A percentile compares a stretch with the other conserved stretches of the same genome.
Evolutionary conservation across 192 early-diverging fungal genomes (phyloP).

Genomic region (Radiomyces spectabilis): DNA sequence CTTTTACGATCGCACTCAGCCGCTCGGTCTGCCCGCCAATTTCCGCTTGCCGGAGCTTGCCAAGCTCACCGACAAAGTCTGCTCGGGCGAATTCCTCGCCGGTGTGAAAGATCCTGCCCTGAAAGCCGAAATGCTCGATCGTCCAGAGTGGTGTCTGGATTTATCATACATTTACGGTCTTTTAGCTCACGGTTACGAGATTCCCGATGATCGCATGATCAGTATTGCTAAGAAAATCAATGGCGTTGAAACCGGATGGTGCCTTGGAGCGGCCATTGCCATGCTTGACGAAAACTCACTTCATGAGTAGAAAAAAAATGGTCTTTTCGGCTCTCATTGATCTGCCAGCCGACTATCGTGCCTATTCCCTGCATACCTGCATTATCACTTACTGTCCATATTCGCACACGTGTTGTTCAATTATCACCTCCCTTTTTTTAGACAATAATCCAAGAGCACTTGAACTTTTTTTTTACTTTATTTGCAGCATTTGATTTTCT

Average conservation of each 20-base stretch:
- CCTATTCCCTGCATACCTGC: too few relatives aligned
- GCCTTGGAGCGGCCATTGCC: constrained; percentile 73
- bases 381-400: too few relatives aligned
- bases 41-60: constrained; percentile 57
- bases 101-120: constrained; percentile 18
- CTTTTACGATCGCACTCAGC: constrained; percentile 75
- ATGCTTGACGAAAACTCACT: constrained; percentile 61
- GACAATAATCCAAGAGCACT: too few relatives aligned
- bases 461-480: too few relatives aligned
- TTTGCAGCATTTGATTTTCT: too few relatives aligned
- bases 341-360: too few relatives aligned
- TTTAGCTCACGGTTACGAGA: constrained; percentile 63
- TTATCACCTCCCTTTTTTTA: too few relatives aligned
- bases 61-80: constrained; percentile 51
- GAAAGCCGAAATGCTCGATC: constrained; percentile 31
- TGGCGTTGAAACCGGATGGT: constrained; percentile 83
- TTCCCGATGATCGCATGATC: constrained; percentile 49
- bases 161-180: constrained; percentile 71
- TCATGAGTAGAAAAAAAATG: too few relatives aligned
- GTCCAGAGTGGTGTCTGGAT: constrained; percentile 71
- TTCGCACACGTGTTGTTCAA: too few relatives aligned
- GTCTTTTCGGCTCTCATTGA: too few relatives aligned
- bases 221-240: constrained; percentile 77
- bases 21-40: constrained; percentile 44
- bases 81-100: constrained; percentile 39